A percentile compares a stretch with the other conserved stretches of the same genome.
Evolutionary conservation across 495 filamentous ascomycete species (phyloP).

Genomic region (Cetradonia linearis): DNA sequence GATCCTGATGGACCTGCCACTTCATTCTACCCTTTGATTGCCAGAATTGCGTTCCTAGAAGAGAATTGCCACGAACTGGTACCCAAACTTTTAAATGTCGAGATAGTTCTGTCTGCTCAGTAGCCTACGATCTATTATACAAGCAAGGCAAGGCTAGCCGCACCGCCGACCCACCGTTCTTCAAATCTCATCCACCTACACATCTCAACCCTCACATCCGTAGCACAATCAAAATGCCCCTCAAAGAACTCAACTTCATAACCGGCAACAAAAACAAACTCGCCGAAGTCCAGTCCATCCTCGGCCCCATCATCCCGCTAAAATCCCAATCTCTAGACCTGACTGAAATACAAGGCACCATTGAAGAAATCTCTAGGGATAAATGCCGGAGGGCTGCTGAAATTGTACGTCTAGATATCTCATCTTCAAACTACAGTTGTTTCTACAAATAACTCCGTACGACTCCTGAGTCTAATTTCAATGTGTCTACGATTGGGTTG

Average conservation of each 20-base stretch:
- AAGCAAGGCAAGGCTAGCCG: neutral
- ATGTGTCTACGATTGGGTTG: neutral
- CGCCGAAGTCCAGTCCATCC: conserved; percentile 72
- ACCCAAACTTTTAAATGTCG: too few relatives aligned
- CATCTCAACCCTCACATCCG: neutral
- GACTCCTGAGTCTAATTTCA: too few relatives aligned
- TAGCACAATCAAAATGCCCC: conserved; percentile 16
- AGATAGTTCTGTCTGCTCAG: too few relatives aligned
- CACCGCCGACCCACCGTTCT: neutral
- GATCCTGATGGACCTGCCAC: neutral
- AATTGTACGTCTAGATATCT: conserved; percentile 40
- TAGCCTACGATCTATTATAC: neutral
- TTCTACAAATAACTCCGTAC: too few relatives aligned
- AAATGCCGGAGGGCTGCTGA: conserved; percentile 76
- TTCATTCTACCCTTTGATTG: too few relatives aligned
- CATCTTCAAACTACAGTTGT: too few relatives aligned
- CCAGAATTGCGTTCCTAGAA: too few relatives aligned
- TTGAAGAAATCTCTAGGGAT: conserved; percentile 80
- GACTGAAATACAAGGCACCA: conserved; percentile 80
- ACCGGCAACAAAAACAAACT: conserved; percentile 95
- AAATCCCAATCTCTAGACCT: conserved; percentile 66
- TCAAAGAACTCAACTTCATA: conserved; percentile 70
- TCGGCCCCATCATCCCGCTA: conserved; percentile 57
- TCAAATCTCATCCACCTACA: neutral
- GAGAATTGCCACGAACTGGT: too few relatives aligned